Evolutionary conservation across 2,329 filamentous ascomycete genomes (phyloP), one percentile per base, ranked within the genome.

Genomic region (Dactylellina drechsleri): DNA sequence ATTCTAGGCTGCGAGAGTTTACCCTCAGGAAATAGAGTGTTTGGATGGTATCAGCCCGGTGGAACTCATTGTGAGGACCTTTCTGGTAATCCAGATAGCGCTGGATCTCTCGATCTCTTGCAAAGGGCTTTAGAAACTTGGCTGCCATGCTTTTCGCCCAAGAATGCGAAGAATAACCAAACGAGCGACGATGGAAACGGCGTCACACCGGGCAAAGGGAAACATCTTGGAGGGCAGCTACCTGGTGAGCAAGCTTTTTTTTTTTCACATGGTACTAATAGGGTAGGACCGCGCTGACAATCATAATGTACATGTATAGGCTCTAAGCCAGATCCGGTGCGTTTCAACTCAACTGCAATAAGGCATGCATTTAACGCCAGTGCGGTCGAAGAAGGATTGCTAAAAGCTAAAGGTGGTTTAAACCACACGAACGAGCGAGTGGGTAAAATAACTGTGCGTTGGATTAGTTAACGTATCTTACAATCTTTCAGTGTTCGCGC

Each of bases 1-100:
- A 81, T 85, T 15, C 85, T 85, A 0, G 77, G 79, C 16, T 87
- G 85, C 67, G 82, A 83, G 7, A 79, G 80, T 20, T 77, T 80
- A 49, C 83, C 82, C 0, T 76, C 76, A 0, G 66, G 79, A 65
- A 78, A 80, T 10, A 81, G 81, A n/a, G 74, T 87, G 0, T 87
- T 87, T 76, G 85, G 85, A 1, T 83, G 84, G 75, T 77, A 85
- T 10, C 79, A 86, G 66, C 58, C 78, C 2, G 80, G 83, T n/a
- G 82, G 83, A 10, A 80, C 83, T 79, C 85, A 87, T 80, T 84
- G 83, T 62, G 85, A 83, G 78, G 85, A 87, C 79, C 84, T 86
- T 62, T 41, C 6, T 2, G 18, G 40, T 2, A 26, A 13, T 31
- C 79, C 80, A 45, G 8, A 18, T 6, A 28, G 57, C 13, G 23